Evolutionary conservation across 768 basidiomycete genomes (phyloP).

Genomic region (Suillus tomentosus): DNA sequence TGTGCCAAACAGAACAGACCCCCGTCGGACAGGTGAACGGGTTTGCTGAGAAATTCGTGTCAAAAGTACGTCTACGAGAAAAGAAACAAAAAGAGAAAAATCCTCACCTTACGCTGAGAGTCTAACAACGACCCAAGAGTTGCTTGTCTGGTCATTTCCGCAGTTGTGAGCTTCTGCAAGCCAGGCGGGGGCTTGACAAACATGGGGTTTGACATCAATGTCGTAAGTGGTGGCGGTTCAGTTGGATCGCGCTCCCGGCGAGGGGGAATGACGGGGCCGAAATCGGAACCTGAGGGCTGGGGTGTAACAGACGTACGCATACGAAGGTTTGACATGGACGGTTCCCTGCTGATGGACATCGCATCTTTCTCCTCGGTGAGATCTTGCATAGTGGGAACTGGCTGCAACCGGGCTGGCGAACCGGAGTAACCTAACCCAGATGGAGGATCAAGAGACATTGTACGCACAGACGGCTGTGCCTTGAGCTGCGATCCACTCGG

Average conservation of each 20-base stretch:
- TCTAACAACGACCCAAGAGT: conserved; percentile 65
- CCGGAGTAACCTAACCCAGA: conserved; percentile 24
- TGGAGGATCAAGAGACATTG: conserved; percentile 76
- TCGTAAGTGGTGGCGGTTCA: conserved; percentile 68
- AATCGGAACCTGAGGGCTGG: conserved; percentile 49
- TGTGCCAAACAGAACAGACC: conserved; percentile 50
- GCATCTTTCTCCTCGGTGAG: conserved; percentile 26
- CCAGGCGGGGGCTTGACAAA: conserved; percentile 64
- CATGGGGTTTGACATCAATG: conserved; percentile 64
- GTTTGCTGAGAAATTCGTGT: conserved; percentile 35
- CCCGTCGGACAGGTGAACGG: conserved; percentile 53
- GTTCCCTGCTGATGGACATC: conserved; percentile 34
- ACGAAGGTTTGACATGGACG: conserved; percentile 51
- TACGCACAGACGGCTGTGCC: conserved; percentile 46
- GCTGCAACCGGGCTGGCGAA: conserved; percentile 22
- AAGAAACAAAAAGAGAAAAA: conserved; percentile 10
- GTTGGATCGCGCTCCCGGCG: conserved; percentile 53
- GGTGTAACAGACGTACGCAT: conserved; percentile 74
- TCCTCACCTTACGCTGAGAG: conserved; percentile 55
- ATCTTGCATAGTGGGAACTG: conserved; percentile 38
- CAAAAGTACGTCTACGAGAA: conserved; percentile 4
- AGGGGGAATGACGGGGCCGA: conserved; percentile 43
- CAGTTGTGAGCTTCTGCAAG: conserved; percentile 24
- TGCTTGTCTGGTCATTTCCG: conserved; percentile 35
- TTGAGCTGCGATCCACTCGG: conserved; percentile 36